Evolutionary conservation across 805 yeast species (phyloP).

Genomic region (Saturnispora dispora): DNA sequence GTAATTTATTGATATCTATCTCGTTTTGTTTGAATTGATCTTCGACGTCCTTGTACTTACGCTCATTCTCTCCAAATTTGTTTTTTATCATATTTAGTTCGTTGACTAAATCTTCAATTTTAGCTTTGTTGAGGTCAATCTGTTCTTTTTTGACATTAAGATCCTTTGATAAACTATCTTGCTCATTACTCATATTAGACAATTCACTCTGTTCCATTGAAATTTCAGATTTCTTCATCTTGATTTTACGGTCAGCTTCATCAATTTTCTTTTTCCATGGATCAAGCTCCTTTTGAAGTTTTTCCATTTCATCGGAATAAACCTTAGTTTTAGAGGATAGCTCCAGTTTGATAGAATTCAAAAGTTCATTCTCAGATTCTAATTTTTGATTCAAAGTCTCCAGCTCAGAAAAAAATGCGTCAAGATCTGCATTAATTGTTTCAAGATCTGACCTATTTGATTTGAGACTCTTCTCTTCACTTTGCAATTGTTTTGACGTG

Average conservation of each 20-base stretch:
- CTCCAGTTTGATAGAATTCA: constrained; percentile 55
- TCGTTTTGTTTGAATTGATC: constrained; percentile 45
- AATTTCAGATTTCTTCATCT: constrained; percentile 58
- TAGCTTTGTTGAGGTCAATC: constrained; percentile 40
- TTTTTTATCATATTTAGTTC: constrained; percentile 41
- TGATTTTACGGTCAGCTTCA: constrained; percentile 52
- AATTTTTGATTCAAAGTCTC: constrained; percentile 37
- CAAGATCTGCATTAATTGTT: constrained; percentile 36
- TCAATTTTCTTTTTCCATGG: constrained; percentile 75
- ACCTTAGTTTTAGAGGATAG: constrained; percentile 68
- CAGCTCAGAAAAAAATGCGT: constrained; percentile 36
- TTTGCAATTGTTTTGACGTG: constrained; percentile 42
- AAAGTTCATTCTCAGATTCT: constrained; percentile 41
- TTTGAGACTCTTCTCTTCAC: constrained; percentile 36
- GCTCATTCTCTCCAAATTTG: constrained; percentile 51
- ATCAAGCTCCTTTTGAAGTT: constrained; percentile 54
- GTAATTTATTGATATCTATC: constrained; percentile 38
- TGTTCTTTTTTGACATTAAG: constrained; percentile 27
- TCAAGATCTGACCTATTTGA: constrained; percentile 40
- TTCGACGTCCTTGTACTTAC: constrained; percentile 43
- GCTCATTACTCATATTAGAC: constrained; percentile 34
- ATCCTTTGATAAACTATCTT: constrained; percentile 19
- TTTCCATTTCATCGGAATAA: constrained; percentile 55
- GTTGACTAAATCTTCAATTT: constrained; percentile 35
- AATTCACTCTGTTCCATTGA: constrained; percentile 45